Evolutionary conservation across 495 filamentous ascomycete species (phyloP), one percentile per base, ranked within the genome.

Genomic region (Aspergillus ostianus): DNA sequence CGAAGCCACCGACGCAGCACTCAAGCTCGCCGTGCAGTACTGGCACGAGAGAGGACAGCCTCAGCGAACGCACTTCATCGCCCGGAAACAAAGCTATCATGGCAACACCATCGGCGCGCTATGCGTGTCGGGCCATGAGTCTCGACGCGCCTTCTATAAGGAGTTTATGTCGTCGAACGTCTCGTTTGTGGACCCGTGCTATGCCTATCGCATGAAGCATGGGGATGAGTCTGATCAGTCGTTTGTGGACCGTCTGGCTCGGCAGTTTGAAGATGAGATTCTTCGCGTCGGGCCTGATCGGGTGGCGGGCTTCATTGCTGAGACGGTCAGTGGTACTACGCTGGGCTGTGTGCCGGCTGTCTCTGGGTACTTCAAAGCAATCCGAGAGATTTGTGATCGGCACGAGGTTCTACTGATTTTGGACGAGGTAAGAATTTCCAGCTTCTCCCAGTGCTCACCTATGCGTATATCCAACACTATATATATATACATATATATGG

Each of bases 191-290:
- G 67, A 68, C 50, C 64, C 75, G 0, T 80, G 74, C 60, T 72
- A 78, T 59, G 58, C 70, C 0, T 81, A 81, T 62, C 72, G 73
- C 0, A 75, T 64, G 53, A 36, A 47, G 13, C 27, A 66, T 4
- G 62, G 47, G 3, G 2, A 53, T 1, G 80, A 83, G 59, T 62
- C 57, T 4, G 64, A 64, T n/a, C 63, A 69, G 20, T 54, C 63
- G 9, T 83, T 77, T 68, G 72, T 76, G 15, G 55, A 56, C n/a
- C 62, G 79, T 26, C 66, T 80, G 21, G 73, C 75, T 17, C 58
- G 79, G 26, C 85, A 90, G 58, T 69, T 90, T 13, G 87, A 90
- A 19, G 78, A 80, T n/a, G 85, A 87, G 64, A 87, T 91, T 59
- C 71, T 82, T 56, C 68, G 79, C 15, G 67, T 89, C 1, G 87